Evolutionary conservation across 2,329 filamentous ascomycete species (phyloP).

Genomic region (Davidsoniella neocaledoniae): DNA sequence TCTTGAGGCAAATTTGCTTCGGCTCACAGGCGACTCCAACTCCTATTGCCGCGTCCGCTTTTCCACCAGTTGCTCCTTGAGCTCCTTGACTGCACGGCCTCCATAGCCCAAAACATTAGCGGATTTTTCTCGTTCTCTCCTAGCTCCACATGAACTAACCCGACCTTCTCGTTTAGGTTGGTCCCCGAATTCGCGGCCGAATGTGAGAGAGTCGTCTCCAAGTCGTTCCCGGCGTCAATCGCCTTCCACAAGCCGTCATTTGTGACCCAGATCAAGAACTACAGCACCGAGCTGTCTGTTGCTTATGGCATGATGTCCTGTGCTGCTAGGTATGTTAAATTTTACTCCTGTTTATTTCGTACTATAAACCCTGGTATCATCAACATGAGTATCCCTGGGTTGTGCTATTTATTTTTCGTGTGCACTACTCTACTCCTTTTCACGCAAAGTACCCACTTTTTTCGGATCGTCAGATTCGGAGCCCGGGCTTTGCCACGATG

Average conservation of each 20-base stretch:
- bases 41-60: not conserved
- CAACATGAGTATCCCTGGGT: no score
- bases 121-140: conserved; percentile 10
- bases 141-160: conserved; percentile 13
- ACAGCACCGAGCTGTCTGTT: conserved; percentile 36
- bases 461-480: not conserved
- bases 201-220: conserved; percentile 43
- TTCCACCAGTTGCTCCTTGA: not conserved
- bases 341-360: conserved; percentile 11
- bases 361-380: no score
- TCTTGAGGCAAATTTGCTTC: not conserved
- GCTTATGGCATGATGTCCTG: conserved; percentile 41
- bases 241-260: conserved; percentile 48
- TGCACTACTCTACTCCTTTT: no score
- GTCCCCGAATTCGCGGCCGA: conserved; percentile 41
- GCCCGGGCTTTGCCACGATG: not conserved
- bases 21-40: not conserved
- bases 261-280: conserved; percentile 41
- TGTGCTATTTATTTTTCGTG: no score
- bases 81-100: no score
- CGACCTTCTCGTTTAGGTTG: conserved; percentile 20
- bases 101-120: no score
- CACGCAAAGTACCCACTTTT: not conserved
- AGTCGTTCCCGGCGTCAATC: conserved; percentile 43
- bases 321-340: conserved; percentile 35